A percentile compares a stretch with the other conserved stretches of the same genome.
Evolutionary conservation across 345 rosid genomes (phyloP).

Genomic region (Capsella bursapastoris): DNA sequence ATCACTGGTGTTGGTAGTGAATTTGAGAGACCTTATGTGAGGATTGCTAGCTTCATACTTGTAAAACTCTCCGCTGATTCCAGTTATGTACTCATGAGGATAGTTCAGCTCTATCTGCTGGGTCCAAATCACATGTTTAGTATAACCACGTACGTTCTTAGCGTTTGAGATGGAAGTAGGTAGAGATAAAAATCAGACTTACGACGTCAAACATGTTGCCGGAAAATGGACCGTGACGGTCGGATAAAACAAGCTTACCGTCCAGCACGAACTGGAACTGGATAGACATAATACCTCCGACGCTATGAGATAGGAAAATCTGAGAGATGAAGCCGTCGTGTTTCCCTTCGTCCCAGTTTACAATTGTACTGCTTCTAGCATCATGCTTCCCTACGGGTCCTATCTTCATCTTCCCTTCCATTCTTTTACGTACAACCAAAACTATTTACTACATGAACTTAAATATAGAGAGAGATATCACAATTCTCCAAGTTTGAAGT

Average conservation of each 20-base stretch:
- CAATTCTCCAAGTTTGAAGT: conserved; percentile 19
- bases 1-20: conserved; percentile 36
- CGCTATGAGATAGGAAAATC: conserved; percentile 33
- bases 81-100: conserved; percentile 41
- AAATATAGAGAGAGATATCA: background rate
- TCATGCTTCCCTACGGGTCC: conserved; percentile 48
- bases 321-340: conserved; percentile 39
- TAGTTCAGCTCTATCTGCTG: conserved; percentile 41
- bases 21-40: conserved; percentile 39
- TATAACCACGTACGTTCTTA: background rate
- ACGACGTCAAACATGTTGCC: conserved; percentile 45
- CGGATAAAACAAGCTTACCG: conserved; percentile 37
- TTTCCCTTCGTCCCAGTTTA: conserved; percentile 38
- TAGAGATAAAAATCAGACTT: conserved; percentile 21
- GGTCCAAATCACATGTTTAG: conserved; percentile 27
- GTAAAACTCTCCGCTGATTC: conserved; percentile 41
- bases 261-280: conserved; percentile 36
- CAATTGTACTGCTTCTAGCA: conserved; percentile 37
- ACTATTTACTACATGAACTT: background rate
- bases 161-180: background rate
- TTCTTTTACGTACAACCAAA: background rate
- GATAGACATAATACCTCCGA: conserved; percentile 36
- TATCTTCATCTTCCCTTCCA: conserved; percentile 41
- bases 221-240: conserved; percentile 33
- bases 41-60: conserved; percentile 41